Base-by-base conservation (phyloP, 768 basidiomycete genomes). In the Psilocybe cubensis region DNA sequence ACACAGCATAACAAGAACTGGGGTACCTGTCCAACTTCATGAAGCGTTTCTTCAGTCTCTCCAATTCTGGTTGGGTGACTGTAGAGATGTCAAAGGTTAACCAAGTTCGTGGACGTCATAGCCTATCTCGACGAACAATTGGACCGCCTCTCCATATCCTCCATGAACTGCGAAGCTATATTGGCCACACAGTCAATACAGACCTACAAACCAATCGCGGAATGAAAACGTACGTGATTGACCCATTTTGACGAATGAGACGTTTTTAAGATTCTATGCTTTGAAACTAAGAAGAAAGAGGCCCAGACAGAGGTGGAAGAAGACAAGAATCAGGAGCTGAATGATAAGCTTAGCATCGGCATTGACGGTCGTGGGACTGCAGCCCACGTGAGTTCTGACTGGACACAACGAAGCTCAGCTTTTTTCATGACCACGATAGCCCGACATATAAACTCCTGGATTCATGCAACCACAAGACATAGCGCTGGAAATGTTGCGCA, bases 41-140 rank as follows among this genome's bases (percentile, higher is more conserved):
- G 74, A 99, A 98, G 52, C 97, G 89, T 73, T 98, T 98, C 84
- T 97, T 97, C 65, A 98, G 82, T 52, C 97, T 84, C 65, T 98
- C 93, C 65, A 99, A 78, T 76, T 99, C 97, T 46, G 87, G 83
- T 47, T 90, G 91, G 18, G 93, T 98, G 88, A 99, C 97, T 98
- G 70, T 38, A 14, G 58, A 52, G 38, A 29, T 54, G 49, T 41
- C 25, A 33, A 45, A 21, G 47, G 54, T 60, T 33, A 50, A 53
- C 29, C 40, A 17, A 27, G 53, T 23, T 51, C n/a, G 63, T 60
- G 54, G 60, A 56, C 58, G 51, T 29, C 60, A 52, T 44, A 46
- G 27, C 23, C 35, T 44, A 21, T 33, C 49, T 7, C n/a, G 40
- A 86, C 94, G 69, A 66, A 99, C 97, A 99, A 74, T 99, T 99